Conservation (phyloP, 75 land plant species). For the Selaginella moellendorffii region DNA sequence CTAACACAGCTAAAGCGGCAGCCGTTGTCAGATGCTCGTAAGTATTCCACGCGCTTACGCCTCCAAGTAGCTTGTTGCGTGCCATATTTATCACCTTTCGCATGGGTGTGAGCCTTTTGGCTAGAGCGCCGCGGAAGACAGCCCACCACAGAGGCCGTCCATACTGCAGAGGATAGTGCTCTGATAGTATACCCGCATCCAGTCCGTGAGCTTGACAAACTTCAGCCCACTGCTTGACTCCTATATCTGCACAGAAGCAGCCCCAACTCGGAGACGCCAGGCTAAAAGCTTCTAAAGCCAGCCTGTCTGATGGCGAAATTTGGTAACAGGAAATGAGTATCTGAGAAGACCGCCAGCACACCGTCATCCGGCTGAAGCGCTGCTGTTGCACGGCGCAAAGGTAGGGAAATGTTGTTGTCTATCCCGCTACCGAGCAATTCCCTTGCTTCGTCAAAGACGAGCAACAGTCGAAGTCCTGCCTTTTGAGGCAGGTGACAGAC, state of each 20-base stretch:
- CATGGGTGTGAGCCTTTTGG: neutral
- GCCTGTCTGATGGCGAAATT: neutral
- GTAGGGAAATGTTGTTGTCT: neutral
- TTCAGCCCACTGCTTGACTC: constrained; percentile 1
- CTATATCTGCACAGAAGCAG: neutral
- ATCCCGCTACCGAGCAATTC: constrained; percentile 1
- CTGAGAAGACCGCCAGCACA: constrained; percentile 1
- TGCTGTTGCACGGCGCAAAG: neutral
- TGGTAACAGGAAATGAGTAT: neutral
- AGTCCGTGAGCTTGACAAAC: constrained; percentile 1
- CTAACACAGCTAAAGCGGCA: neutral
- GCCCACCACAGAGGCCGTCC: constrained; percentile 1
- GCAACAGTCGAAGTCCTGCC: neutral
- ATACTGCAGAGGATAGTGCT: neutral
- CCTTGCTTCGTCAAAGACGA: constrained; percentile 1
- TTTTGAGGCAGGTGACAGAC: neutral
- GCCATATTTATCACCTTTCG: constrained; percentile 1
- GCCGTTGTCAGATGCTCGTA: constrained; percentile 1
- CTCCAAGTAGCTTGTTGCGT: neutral
- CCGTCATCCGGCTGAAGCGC: neutral
- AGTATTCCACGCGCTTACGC: neutral
- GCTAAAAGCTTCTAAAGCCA: neutral
- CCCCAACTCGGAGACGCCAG: neutral
- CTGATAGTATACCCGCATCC: neutral
- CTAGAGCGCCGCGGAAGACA: constrained; percentile 2